A percentile compares a stretch with the other conserved stretches of the same genome.
Conservation (phyloP, 257 asterid species). For the Solanum okadae region DNA sequence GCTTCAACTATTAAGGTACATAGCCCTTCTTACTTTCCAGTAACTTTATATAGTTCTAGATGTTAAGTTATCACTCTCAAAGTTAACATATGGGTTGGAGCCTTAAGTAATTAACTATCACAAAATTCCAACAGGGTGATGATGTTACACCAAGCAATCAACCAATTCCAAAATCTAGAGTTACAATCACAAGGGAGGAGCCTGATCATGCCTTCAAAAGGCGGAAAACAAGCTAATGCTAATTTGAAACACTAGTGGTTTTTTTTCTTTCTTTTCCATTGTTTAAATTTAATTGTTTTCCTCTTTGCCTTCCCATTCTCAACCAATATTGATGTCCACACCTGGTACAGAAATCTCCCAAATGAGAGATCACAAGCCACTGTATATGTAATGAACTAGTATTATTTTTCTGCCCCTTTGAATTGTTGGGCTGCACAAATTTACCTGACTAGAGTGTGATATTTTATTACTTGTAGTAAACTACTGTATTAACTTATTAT, state of each 20-base stretch:
- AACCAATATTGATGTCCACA: not conserved
- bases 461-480: not conserved
- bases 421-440: slow-evolving; percentile 25
- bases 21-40: not conserved
- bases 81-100: not conserved
- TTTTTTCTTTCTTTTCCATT: not conserved
- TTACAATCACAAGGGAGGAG: slow-evolving; percentile 40
- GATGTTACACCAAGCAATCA: slow-evolving; percentile 16
- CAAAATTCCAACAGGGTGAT: slow-evolving; percentile 24
- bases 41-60: not conserved
- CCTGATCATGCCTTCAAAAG: slow-evolving; percentile 53
- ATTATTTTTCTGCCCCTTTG: slow-evolving; percentile 1
- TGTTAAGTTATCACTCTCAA: not conserved
- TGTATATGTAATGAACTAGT: slow-evolving; percentile 45
- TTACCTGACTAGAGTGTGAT: slow-evolving; percentile 16
- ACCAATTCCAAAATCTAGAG: slow-evolving; percentile 27
- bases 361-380: slow-evolving; percentile 26
- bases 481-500: not conserved
- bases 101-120: not conserved
- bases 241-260: slow-evolving; percentile 8
- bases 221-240: slow-evolving; percentile 60
- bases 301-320: not conserved
- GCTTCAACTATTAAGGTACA: slow-evolving; percentile 56
- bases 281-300: not conserved
- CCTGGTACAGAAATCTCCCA: slow-evolving; percentile 11